Conservation (phyloP, 2,329 filamentous ascomycete genomes). For the Davidsoniella virescens region DNA sequence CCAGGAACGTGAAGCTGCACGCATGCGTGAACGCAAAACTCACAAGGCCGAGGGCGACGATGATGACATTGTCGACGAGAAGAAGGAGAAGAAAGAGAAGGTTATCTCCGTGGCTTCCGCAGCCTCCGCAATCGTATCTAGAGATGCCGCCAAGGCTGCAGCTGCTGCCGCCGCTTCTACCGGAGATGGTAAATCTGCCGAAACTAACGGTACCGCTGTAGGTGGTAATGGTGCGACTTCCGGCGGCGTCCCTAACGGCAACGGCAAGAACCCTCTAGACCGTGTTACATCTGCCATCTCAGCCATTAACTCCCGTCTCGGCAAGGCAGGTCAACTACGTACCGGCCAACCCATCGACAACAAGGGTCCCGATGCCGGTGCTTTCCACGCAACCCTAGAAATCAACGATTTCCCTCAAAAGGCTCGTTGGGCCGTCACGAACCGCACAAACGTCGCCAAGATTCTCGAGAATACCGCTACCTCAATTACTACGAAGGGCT, state of each 20-base stretch:
- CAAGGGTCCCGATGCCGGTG: slow-evolving; percentile 90
- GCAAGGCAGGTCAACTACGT: slow-evolving; percentile 75
- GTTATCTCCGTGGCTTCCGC: slow-evolving; percentile 49
- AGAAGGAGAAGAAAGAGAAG: slow-evolving; percentile 56
- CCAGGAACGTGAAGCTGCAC: slow-evolving; percentile 74
- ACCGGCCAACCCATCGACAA: slow-evolving; percentile 94
- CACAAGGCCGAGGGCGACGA: slow-evolving; percentile 77
- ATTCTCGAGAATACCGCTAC: slow-evolving; percentile 89
- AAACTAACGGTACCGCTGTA: slow-evolving; percentile 17
- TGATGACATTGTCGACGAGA: slow-evolving; percentile 65
- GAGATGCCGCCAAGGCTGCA: slow-evolving; percentile 33
- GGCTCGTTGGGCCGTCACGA: slow-evolving; percentile 95
- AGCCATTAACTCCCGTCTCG: slow-evolving; percentile 79
- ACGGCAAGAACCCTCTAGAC: slow-evolving; percentile 55
- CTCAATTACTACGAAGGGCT: slow-evolving; percentile 94
- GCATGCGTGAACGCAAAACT: slow-evolving; percentile 70
- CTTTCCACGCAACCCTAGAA: slow-evolving; percentile 90
- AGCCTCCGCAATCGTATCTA: slow-evolving; percentile 41
- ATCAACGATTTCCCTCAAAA: slow-evolving; percentile 99
- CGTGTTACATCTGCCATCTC: slow-evolving; percentile 82
- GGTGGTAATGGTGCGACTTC: slow-evolving; percentile 20
- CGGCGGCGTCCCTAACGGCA: slow-evolving; percentile 28
- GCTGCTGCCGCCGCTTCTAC: slow-evolving; percentile 16
- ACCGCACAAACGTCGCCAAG: slow-evolving; percentile 95
- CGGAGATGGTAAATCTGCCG: slow-evolving; percentile 14